phyloP scores from a whole-genome alignment of 495 filamentous ascomycete species.

The Pseudevernia furfuracea region DNA sequence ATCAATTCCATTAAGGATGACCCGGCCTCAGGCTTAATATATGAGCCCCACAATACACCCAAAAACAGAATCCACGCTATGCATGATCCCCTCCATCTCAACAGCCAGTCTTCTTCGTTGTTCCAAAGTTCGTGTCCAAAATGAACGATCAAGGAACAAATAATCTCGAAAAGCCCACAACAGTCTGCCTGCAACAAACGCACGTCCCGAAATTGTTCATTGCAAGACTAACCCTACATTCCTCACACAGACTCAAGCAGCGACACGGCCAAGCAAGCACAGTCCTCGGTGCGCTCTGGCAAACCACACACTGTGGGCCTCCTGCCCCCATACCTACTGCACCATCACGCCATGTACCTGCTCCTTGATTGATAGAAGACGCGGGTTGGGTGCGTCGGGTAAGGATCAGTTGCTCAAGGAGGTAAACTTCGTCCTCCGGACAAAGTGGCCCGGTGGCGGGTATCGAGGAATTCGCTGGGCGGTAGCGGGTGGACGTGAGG shows the following conservation, averaged over 20 bases:
- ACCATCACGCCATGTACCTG: slow-evolving; percentile 54
- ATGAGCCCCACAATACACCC: not conserved
- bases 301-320: slow-evolving; percentile 88
- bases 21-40: not conserved
- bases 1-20: not conserved
- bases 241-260: slow-evolving; percentile 88
- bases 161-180: slow-evolving; percentile 77
- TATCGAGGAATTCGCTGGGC: slow-evolving; percentile 20
- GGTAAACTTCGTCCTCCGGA: slow-evolving; percentile 65
- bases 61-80: slow-evolving; percentile 16
- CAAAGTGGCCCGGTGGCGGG: slow-evolving; percentile 35
- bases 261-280: slow-evolving; percentile 96
- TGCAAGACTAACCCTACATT: slow-evolving; percentile 84
- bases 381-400: slow-evolving; percentile 42
- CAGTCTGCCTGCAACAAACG: slow-evolving; percentile 82
- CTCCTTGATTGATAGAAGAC: slow-evolving; percentile 21
- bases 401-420: slow-evolving; percentile 78
- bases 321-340: slow-evolving; percentile 62
- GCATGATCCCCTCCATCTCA: not conserved
- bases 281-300: slow-evolving; percentile 76
- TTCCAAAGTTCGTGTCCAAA: not conserved
- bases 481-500: slow-evolving; percentile 44
- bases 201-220: slow-evolving; percentile 96
- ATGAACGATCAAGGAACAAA: slow-evolving; percentile 64
- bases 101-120: not conserved